phyloP scores from a whole-genome alignment of 2,329 filamentous ascomycete species.

The Aspergillus proliferans region DNA sequence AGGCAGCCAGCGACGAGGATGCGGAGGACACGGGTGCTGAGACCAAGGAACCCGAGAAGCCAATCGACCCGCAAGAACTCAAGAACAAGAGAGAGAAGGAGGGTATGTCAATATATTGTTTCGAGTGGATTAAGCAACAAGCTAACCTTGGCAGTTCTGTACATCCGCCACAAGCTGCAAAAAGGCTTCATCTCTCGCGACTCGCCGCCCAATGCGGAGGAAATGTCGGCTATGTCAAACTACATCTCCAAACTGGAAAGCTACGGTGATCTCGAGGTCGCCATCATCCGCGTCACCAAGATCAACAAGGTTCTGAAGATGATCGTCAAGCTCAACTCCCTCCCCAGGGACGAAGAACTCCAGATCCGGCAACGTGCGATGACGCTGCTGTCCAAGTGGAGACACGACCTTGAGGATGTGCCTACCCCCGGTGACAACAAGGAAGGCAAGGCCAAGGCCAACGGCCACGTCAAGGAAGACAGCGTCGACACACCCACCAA shows the following conservation, averaged over 20 bases:
- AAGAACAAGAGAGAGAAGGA: conserved; percentile 55
- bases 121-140: background rate
- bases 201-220: conserved; percentile 73
- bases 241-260: conserved; percentile 67
- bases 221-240: conserved; percentile 41
- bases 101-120: conserved; percentile 27
- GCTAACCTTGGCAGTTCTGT: conserved; percentile 58
- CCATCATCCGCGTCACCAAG: conserved; percentile 85
- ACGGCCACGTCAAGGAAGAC: conserved; percentile 36
- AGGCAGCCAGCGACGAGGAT: conserved; percentile 48
- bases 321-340: conserved; percentile 77
- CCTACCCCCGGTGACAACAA: conserved; percentile 31
- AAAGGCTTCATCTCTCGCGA: conserved; percentile 86
- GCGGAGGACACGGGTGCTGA: conserved; percentile 55
- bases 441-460: conserved; percentile 29
- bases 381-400: conserved; percentile 80
- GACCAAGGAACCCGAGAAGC: conserved; percentile 46
- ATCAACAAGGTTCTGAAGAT: conserved; percentile 98
- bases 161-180: conserved; percentile 88
- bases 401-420: conserved; percentile 66
- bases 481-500: conserved; percentile 26
- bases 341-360: conserved; percentile 84
- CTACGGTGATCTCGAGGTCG: conserved; percentile 73
- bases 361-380: conserved; percentile 81
- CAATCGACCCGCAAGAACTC: conserved; percentile 50